Evolutionary conservation across 441 rosid genomes (phyloP), one percentile per base, ranked within the genome.

Genomic region (Flueggea neowawraea): DNA sequence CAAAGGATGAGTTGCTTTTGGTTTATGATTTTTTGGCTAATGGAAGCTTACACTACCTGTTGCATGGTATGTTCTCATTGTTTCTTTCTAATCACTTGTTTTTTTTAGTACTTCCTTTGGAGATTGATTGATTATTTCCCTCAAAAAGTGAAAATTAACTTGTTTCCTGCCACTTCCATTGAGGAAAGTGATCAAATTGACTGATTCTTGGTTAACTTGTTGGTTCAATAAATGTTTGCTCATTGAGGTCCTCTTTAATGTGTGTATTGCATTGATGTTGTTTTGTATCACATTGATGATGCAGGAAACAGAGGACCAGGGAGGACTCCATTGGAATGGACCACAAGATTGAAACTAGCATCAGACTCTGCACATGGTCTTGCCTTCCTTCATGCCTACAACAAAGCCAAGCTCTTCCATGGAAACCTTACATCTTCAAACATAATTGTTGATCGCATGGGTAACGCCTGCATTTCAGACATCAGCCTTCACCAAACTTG

Each of bases 351-450:
- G 39, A 73, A 69, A 52, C 31, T 83, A 31, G 82, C 84, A 57
- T 71, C 79, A 6, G 81, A 64, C 31, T 62, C 85, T 31, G 84
- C 84, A 6, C 33, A 60, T 57, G 88, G 81, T 16, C 79, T 83
- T 49, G 75, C 82, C 6, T 77, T 75, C 55, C 69, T 83, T 43
- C 88, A 76, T 60, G 48, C 68, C 32, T 62, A 69, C 64, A 61
- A 60, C 33, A 76, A 77, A 53, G 73, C 65, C 3, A 81, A 71
- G 67, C 78, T 78, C 58, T 68, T 70, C 32, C 85, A 81, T 59
- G 85, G 85, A n/a, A 74, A 77, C 57, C 70, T 83, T 17, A 71
- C 80, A n/a, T 69, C 84, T 14, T 76, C 81, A n/a, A 83, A 80
- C 48, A 77, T 80, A 51, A 36, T 80, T 16, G 70, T 78, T 12